These are phyloP conservation scores for Pisolithus thermaeus DNA, from an alignment of 1,284 basidiomycete species.

Conservation along the genomic window DNA sequence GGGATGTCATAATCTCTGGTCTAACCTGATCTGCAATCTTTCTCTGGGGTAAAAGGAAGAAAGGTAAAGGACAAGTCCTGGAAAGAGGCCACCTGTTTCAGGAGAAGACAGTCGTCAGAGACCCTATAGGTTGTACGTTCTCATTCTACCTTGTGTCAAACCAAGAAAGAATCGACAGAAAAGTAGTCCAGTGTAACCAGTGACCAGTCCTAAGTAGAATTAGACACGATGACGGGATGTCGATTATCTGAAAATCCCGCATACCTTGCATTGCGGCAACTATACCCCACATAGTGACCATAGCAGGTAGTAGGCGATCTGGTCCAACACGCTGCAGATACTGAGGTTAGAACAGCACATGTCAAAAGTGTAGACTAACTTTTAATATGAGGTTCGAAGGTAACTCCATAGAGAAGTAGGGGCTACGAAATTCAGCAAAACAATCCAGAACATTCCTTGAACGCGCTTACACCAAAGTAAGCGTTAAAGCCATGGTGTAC, in stretches of 20 bases:
- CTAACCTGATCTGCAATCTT: conserved; percentile 49
- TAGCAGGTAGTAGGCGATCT: conserved; percentile 47
- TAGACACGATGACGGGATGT: not conserved
- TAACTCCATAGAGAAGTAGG: conserved; percentile 34
- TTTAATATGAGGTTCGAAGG: conserved; percentile 49
- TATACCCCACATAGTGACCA: conserved; percentile 55
- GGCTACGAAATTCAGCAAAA: conserved; percentile 29
- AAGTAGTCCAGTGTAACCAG: conserved; percentile 47
- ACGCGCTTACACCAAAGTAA: conserved; percentile 42
- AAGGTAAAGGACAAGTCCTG: conserved; percentile 53
- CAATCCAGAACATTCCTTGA: not conserved
- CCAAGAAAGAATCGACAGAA: conserved; percentile 63
- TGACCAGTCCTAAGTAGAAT: conserved; percentile 42
- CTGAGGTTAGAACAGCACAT: not conserved
- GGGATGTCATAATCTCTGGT: not conserved
- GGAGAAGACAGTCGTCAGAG: conserved; percentile 19
- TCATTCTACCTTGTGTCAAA: conserved; percentile 45
- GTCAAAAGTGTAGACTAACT: conserved; percentile 24
- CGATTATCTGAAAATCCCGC: not conserved
- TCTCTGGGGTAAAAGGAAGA: conserved; percentile 55
- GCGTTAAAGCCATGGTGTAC: conserved; percentile 48
- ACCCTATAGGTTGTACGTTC: conserved; percentile 33
- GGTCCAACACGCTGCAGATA: conserved; percentile 46
- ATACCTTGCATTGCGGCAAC: conserved; percentile 44
- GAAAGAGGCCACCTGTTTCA: conserved; percentile 47